Percentiles rank a stretch among this genome's conserved stretches.
phyloP scores from a whole-genome alignment of 306 rosid genomes.

The Acacia melanoxylon region DNA sequence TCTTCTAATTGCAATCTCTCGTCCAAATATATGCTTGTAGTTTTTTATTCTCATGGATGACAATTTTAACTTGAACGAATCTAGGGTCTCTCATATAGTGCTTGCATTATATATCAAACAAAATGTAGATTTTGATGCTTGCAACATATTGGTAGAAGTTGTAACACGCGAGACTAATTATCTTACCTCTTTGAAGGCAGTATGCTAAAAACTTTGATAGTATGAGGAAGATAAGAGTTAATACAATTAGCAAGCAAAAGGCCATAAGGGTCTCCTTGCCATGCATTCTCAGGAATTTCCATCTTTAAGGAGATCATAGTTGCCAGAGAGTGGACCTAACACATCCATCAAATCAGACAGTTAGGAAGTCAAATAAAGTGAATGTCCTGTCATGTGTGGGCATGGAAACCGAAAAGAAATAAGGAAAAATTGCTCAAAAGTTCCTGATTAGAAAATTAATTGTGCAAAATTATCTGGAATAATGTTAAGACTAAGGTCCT shows the following conservation, averaged over 20 bases:
- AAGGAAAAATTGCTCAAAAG: not conserved
- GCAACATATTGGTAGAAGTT: not conserved
- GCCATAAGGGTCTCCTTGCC: conserved; percentile 75
- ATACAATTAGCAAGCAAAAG: conserved; percentile 62
- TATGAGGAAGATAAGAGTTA: conserved; percentile 69
- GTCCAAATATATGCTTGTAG: not conserved
- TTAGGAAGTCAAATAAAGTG: not conserved
- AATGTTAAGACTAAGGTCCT: not conserved
- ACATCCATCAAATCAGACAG: conserved; percentile 10
- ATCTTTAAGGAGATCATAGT: conserved; percentile 84
- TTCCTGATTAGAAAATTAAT: not conserved
- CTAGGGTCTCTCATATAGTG: not conserved
- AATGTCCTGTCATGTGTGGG: not conserved
- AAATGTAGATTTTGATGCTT: not conserved
- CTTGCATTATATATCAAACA: not conserved
- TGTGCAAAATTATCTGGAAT: not conserved
- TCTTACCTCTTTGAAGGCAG: conserved; percentile 83
- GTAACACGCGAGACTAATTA: conserved; percentile 10
- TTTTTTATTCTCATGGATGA: not conserved
- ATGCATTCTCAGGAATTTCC: conserved; percentile 86
- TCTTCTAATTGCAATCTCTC: not conserved
- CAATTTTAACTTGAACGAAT: conserved; percentile 1
- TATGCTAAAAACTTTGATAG: conserved; percentile 70
- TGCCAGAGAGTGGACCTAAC: conserved; percentile 82
- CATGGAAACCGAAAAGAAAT: conserved; percentile 3